Percentiles rank a stretch among this genome's conserved stretches.
Conservation (phyloP, 148 eudicot species). For the Rhododendron henanense region DNA sequence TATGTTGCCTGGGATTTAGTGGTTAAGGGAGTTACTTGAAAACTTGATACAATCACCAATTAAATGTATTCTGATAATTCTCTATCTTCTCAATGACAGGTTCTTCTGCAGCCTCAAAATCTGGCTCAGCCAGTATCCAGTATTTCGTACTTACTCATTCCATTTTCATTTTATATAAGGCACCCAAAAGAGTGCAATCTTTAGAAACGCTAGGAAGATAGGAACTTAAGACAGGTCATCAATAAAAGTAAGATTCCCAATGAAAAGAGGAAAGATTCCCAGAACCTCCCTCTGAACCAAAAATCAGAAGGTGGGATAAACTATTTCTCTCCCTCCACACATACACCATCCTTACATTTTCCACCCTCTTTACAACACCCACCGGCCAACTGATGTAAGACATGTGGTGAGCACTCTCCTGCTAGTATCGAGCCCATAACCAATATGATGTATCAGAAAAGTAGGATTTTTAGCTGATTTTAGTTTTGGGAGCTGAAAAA, state of each 20-base stretch:
- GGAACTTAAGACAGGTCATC: background rate
- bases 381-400: background rate
- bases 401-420: background rate
- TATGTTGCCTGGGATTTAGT: background rate
- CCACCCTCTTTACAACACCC: background rate
- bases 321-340: background rate
- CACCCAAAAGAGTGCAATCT: background rate
- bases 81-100: background rate
- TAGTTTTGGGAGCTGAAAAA: background rate
- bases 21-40: background rate
- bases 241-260: background rate
- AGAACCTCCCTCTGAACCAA: background rate
- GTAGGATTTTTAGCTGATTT: background rate
- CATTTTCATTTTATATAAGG: background rate
- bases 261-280: background rate
- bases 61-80: background rate
- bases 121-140: background rate
- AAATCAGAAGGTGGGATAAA: background rate
- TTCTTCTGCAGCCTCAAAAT: conserved; percentile 1
- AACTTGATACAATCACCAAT: background rate
- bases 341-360: background rate
- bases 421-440: background rate
- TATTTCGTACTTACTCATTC: background rate
- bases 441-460: background rate
- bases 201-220: background rate